Conservation (phyloP, 768 basidiomycete genomes). For the Boletales sp. region DNA sequence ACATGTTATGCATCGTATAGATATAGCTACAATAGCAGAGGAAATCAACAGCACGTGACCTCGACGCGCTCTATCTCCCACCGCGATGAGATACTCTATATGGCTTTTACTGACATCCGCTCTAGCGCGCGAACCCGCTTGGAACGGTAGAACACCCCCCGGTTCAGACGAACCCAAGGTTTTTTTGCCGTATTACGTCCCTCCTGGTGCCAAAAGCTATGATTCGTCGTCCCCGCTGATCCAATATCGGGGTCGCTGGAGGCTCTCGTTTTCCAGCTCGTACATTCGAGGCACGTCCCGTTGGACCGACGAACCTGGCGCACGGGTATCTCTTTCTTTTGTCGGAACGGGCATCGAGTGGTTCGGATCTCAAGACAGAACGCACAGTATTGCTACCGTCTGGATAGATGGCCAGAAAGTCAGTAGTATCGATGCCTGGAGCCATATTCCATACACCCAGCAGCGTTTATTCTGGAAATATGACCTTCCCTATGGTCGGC, state of each 20-base stretch:
- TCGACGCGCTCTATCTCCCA: background rate
- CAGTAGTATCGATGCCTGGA: slow-evolving; percentile 45
- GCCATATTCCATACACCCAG: slow-evolving; percentile 37
- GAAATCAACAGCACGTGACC: slow-evolving; percentile 25
- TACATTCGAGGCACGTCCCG: slow-evolving; percentile 51
- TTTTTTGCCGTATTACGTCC: slow-evolving; percentile 72
- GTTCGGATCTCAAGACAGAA: slow-evolving; percentile 59
- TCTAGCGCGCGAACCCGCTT: slow-evolving; percentile 44
- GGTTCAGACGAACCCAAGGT: slow-evolving; percentile 41
- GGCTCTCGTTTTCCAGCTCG: slow-evolving; percentile 45
- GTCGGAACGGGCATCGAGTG: slow-evolving; percentile 75
- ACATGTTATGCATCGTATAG: slow-evolving; percentile 33
- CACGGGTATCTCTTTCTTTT: slow-evolving; percentile 56
- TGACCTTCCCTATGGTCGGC: slow-evolving; percentile 46
- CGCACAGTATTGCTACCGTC: slow-evolving; percentile 54
- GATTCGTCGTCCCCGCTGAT: slow-evolving; percentile 69
- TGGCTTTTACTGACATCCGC: slow-evolving; percentile 8
- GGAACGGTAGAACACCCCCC: slow-evolving; percentile 61
- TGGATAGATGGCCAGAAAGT: slow-evolving; percentile 53
- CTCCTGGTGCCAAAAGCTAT: slow-evolving; percentile 67
- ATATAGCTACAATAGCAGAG: slow-evolving; percentile 26
- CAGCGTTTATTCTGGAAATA: slow-evolving; percentile 66
- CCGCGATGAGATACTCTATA: slow-evolving; percentile 4
- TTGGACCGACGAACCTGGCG: slow-evolving; percentile 45
- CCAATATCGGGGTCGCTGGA: slow-evolving; percentile 60